Conservation (phyloP, 23 red algal genomes). For the Chondrus crispus region DNA sequence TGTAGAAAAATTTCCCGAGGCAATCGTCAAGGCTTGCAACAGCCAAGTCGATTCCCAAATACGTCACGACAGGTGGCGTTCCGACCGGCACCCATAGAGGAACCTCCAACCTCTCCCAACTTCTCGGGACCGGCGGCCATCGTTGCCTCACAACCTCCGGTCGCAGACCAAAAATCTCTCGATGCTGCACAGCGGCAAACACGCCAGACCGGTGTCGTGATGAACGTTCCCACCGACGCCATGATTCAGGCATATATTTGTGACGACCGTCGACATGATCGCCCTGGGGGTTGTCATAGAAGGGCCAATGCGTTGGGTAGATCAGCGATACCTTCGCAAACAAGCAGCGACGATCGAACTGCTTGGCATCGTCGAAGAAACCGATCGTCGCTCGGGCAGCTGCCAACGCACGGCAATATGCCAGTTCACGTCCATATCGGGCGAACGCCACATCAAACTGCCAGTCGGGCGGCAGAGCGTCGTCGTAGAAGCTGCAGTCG, state of each 20-base stretch:
- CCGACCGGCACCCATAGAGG: neutral
- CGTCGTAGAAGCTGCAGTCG: too few species aligned
- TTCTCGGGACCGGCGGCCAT: neutral
- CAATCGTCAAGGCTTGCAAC: too few species aligned
- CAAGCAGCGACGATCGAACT: too few species aligned
- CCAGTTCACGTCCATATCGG: neutral
- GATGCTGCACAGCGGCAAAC: neutral
- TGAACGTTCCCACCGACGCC: neutral
- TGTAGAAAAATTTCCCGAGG: too few species aligned
- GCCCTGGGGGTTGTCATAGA: neutral
- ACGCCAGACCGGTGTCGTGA: neutral
- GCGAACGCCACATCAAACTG: neutral
- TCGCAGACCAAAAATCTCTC: neutral
- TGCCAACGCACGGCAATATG: too few species aligned
- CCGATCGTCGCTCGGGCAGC: too few species aligned
- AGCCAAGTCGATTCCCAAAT: neutral
- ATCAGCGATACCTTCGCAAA: too few species aligned
- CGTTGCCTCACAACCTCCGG: neutral
- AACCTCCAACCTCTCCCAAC: neutral
- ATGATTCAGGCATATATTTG: neutral
- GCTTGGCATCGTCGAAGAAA: too few species aligned
- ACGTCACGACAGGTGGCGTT: neutral
- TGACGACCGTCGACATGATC: neutral
- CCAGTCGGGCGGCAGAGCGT: neutral
- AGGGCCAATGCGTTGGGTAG: neutral